A percentile compares a stretch with the other conserved stretches of the same genome.
phyloP scores from a whole-genome alignment of 2,329 filamentous ascomycete genomes.

The Aspergillus tubingensis region DNA sequence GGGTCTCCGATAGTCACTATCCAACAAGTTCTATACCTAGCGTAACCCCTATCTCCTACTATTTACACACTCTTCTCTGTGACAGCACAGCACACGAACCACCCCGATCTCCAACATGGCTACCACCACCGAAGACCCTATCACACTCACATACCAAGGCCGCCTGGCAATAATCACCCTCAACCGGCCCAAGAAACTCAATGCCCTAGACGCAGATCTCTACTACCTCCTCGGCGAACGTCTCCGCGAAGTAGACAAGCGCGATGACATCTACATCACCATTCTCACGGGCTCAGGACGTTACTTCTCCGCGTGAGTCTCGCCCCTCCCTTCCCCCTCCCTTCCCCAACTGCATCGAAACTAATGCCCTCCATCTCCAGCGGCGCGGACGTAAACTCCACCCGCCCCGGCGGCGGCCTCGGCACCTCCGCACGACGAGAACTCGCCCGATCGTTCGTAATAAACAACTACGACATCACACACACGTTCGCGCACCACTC shows the following conservation, averaged over 20 bases:
- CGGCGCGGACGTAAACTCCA: conserved; percentile 73
- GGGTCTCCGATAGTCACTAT: background rate
- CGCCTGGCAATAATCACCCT: conserved; percentile 83
- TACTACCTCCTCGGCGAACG: conserved; percentile 77
- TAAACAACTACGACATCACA: conserved; percentile 86
- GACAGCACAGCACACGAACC: background rate
- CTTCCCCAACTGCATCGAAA: too few species aligned
- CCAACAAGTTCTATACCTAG: background rate
- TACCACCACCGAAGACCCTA: conserved; percentile 42
- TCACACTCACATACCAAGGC: conserved; percentile 65
- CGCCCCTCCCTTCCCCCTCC: background rate
- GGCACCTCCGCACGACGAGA: conserved; percentile 52
- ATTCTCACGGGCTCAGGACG: conserved; percentile 78
- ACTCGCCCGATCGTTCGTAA: conserved; percentile 71
- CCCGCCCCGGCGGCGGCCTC: conserved; percentile 46
- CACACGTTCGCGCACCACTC: conserved; percentile 90
- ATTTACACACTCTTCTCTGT: background rate
- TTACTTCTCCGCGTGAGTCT: conserved; percentile 78
- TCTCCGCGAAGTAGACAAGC: conserved; percentile 74
- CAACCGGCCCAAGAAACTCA: conserved; percentile 82
- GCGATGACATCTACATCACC: conserved; percentile 81
- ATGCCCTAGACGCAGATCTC: conserved; percentile 69
- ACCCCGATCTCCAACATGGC: conserved; percentile 23
- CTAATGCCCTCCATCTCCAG: conserved; percentile 45
- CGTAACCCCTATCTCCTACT: background rate